Evolutionary conservation across 768 basidiomycete species (phyloP), one percentile per base, ranked within the genome.

Genomic region (Kwoniella bestiolae): DNA sequence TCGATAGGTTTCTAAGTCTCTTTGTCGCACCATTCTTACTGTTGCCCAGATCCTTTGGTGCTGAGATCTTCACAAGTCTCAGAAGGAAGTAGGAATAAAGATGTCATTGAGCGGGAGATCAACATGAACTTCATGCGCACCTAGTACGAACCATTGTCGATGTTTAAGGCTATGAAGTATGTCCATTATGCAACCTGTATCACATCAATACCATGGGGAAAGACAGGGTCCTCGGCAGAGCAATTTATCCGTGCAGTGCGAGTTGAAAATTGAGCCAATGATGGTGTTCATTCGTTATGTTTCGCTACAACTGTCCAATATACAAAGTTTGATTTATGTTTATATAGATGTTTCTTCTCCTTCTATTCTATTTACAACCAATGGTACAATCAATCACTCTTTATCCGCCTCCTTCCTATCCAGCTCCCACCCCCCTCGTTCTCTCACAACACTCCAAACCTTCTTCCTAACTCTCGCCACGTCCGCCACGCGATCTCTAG

Each of bases 381-480:
- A 28, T 58, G n/a, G n/a, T n/a, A 26, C 49, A 21, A 51, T 56
- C 56, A 21, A 41, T 44, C 12, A 56, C 18, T 61, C 60, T 23
- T 61, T 61, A 3, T 38, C 60, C 2, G 23, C 7, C n/a, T 61
- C 60, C 31, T 31, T 41, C 23, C 56, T 55, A 32, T 77, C 76
- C 59, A 78, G 21, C 56, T 78, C 77, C 45, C 38, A n/a, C 6
- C 64, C 68, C 23, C 78, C 78, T 23, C 81, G 47, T 55, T 81
- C 77, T 45, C 76, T 72, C 21, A 82, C 74, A 21, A 79, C 75
- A 9, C 70, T 60, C 81, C 81, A 82, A 0, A 82, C 79, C 55
- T 72, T 71, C 66, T 81, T 77, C 56, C 80, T 72, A 1, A 72
- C 76, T 29, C 81, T 64, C 5, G 78, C 78, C 2, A 82, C 74